phyloP scores from a whole-genome alignment of 495 filamentous ascomycete genomes.

The Penicillium antarcticum region DNA sequence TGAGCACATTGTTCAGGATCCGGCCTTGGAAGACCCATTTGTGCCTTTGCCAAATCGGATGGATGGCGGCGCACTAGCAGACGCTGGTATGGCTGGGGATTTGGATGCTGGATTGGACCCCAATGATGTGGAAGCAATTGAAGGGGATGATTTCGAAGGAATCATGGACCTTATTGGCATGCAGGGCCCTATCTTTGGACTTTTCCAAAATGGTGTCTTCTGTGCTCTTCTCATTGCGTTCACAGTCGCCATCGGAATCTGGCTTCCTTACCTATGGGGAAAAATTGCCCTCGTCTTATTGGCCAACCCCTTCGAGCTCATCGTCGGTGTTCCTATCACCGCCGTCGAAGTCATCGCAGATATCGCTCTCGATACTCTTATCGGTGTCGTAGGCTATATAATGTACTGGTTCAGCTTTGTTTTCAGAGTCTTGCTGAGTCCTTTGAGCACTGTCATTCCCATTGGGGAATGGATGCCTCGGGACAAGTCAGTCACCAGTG shows the following conservation, averaged over 20 bases:
- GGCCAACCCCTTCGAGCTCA: slow-evolving; percentile 69
- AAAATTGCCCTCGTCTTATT: slow-evolving; percentile 76
- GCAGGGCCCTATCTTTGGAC: slow-evolving; percentile 83
- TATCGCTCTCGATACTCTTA: slow-evolving; percentile 59
- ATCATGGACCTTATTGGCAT: slow-evolving; percentile 95
- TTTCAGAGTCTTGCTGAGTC: slow-evolving; percentile 42
- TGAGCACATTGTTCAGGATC: slow-evolving; percentile 55
- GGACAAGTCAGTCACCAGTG: slow-evolving; percentile 39
- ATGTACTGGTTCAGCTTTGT: slow-evolving; percentile 51
- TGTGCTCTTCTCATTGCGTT: slow-evolving; percentile 84
- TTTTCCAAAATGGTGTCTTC: slow-evolving; percentile 93
- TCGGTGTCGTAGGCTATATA: slow-evolving; percentile 53
- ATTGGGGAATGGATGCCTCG: slow-evolving; percentile 36
- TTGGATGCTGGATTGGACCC: slow-evolving; percentile 51
- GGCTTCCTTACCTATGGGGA: slow-evolving; percentile 87
- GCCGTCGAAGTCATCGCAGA: slow-evolving; percentile 69
- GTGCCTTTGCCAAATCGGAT: slow-evolving; percentile 46
- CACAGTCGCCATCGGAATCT: slow-evolving; percentile 79
- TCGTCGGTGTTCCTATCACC: slow-evolving; percentile 66
- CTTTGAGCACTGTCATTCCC: slow-evolving; percentile 40
- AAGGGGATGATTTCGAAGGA: slow-evolving; percentile 96
- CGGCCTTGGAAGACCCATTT: slow-evolving; percentile 62
- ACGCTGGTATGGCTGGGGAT: slow-evolving; percentile 25
- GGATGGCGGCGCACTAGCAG: slow-evolving; percentile 11
- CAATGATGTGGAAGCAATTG: slow-evolving; percentile 59